Evolutionary conservation across 179 eudicot species (phyloP), one percentile per base, ranked within the genome.

Genomic region (Actinidia polygama): DNA sequence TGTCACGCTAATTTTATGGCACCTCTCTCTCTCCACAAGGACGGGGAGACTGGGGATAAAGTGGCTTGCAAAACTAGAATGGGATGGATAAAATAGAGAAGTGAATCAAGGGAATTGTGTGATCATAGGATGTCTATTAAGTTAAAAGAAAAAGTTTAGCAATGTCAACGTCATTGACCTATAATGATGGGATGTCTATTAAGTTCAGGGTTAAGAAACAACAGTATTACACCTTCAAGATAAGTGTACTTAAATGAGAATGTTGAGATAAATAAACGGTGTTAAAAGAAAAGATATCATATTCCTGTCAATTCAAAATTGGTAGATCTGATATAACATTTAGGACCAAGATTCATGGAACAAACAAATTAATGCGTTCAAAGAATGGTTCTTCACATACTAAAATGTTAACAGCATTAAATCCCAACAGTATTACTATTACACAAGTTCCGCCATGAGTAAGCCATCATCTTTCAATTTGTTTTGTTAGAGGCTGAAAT

Each of bases 391-490:
- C 10, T 73, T 55, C 9, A 30, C 23, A 57, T 79, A 10, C 66
- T 50, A 54, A 46, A 68, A 6, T 57, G 14, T 54, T 11, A 24
- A 19, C 53, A 53, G 79, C 16, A 51, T 14, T 8, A 54, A 26
- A 54, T 69, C 36, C 66, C 54, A 16, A 46, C 36, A 30, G 36
- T 30, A 44, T 70, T 12, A 18, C 59, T 46, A 36, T n/a, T 23
- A 26, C 30, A 49, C 21, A 47, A 46, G 58, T 49, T 40, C 44
- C 23, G n/a, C 47, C 58, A 47, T 62, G 21, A 24, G 26, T 66
- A 40, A 5, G 16, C 64, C 19, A 79, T 16, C 75, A 79, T 16
- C 75, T 68, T 79, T 36, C 49, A 79, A 21, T 66, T 54, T 70
- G 51, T 79, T 66, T 54, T 70, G 51, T 79, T 23, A 44, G n/a